phyloP scores from a whole-genome alignment of 1,284 basidiomycete genomes.

The Ustilago sp. region DNA sequence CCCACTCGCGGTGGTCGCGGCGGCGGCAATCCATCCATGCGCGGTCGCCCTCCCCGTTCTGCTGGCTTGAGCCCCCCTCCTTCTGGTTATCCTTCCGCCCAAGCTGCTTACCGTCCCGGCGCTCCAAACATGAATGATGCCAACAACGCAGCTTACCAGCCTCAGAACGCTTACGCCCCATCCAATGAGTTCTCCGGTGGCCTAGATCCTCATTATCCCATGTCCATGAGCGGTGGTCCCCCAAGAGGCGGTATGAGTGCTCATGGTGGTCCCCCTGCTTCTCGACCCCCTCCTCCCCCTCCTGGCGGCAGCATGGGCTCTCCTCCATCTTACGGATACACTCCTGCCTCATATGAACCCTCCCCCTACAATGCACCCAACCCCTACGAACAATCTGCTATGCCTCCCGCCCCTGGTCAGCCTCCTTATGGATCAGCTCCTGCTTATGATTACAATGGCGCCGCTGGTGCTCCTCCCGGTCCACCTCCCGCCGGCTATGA shows the following conservation, averaged over 20 bases:
- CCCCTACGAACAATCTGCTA: constrained; percentile 19
- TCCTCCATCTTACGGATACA: constrained; percentile 26
- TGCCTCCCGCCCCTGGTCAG: constrained; percentile 16
- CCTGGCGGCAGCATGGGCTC: constrained; percentile 17
- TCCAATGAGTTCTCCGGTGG: constrained; percentile 40
- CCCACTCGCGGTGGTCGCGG: constrained; percentile 51
- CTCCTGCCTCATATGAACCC: constrained; percentile 9
- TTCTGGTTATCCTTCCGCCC: constrained; percentile 23
- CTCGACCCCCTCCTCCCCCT: constrained; percentile 27
- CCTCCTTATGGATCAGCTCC: constrained; percentile 26
- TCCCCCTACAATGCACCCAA: constrained; percentile 12
- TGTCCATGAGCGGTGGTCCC: constrained; percentile 35
- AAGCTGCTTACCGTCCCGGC: constrained; percentile 35
- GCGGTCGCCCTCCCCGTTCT: constrained; percentile 30
- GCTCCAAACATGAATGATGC: constrained; percentile 9
- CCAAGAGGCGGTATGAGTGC: constrained; percentile 38
- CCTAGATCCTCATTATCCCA: constrained; percentile 35
- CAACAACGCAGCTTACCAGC: constrained; percentile 25
- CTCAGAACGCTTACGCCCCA: constrained; percentile 28
- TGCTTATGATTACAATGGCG: constrained; percentile 23
- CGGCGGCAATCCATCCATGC: constrained; percentile 31
- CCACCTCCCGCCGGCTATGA: constrained; percentile 22
- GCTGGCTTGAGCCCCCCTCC: constrained; percentile 39
- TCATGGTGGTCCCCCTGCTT: constrained; percentile 27
- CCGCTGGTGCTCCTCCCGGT: constrained; percentile 6